These are phyloP conservation scores for Ceratobasidium papillatum DNA, from an alignment of 1,284 basidiomycete genomes.

Conservation along the genomic window DNA sequence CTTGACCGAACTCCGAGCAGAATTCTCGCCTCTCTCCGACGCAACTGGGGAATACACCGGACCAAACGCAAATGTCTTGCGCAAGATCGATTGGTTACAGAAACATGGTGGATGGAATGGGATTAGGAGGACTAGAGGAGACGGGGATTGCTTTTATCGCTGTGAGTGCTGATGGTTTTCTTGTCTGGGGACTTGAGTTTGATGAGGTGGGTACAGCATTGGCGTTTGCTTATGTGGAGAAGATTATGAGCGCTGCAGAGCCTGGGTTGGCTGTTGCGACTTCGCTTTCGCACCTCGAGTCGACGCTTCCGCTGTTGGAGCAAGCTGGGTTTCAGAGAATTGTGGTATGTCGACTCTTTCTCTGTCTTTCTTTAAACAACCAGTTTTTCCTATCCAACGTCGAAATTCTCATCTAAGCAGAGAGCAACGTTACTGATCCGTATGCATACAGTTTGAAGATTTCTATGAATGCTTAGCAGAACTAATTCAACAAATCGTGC, in stretches of 20 bases:
- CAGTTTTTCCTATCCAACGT: neutral
- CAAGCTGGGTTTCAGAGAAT: slow-evolving; percentile 71
- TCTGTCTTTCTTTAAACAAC: neutral
- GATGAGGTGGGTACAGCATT: slow-evolving; percentile 59
- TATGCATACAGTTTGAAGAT: slow-evolving; percentile 51
- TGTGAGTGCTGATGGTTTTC: slow-evolving; percentile 50
- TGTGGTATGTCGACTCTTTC: slow-evolving; percentile 55
- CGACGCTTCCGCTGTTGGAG: slow-evolving; percentile 64
- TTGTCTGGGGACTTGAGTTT: neutral
- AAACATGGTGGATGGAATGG: slow-evolving; percentile 63
- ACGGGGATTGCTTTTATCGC: slow-evolving; percentile 82
- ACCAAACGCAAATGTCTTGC: slow-evolving; percentile 63
- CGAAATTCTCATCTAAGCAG: slow-evolving; percentile 34
- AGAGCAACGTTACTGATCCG: neutral
- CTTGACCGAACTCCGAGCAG: slow-evolving; percentile 22
- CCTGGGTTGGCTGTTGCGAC: slow-evolving; percentile 59
- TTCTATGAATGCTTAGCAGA: slow-evolving; percentile 62
- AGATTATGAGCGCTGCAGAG: slow-evolving; percentile 60
- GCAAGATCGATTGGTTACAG: slow-evolving; percentile 71
- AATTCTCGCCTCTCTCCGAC: slow-evolving; percentile 23
- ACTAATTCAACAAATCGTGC: slow-evolving; percentile 57
- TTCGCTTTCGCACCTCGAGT: slow-evolving; percentile 63
- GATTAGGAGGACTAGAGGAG: slow-evolving; percentile 74
- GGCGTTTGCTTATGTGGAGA: slow-evolving; percentile 72
- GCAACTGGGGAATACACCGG: slow-evolving; percentile 64